Percentiles rank a stretch among this genome's conserved stretches.
Conservation (phyloP, 805 yeast genomes). For the Blastobotrys parvus region DNA sequence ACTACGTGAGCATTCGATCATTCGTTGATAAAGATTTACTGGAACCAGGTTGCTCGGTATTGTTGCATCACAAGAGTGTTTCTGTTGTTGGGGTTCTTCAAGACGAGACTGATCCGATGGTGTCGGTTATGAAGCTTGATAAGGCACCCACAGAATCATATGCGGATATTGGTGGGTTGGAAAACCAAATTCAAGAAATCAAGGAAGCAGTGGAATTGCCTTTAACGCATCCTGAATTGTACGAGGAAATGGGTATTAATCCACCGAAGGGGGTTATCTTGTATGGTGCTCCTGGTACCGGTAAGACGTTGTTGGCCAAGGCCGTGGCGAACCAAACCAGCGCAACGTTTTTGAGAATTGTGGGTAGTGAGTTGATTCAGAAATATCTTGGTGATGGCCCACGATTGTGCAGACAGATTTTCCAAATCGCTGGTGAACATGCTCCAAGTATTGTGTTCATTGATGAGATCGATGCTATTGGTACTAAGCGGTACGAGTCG, state of each 20-base stretch:
- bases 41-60: constrained; percentile 95
- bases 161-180: constrained; percentile 96
- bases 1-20: constrained; percentile 89
- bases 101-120: constrained; percentile 98
- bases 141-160: constrained; percentile 96
- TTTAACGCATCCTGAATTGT: constrained; percentile 89
- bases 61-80: constrained; percentile 91
- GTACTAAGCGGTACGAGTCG: constrained; percentile 91
- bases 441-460: constrained; percentile 98
- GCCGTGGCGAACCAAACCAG: constrained; percentile 98
- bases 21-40: constrained; percentile 93
- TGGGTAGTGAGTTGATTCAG: constrained; percentile 94
- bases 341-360: constrained; percentile 92
- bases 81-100: constrained; percentile 96
- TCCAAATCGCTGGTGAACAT: constrained; percentile 92
- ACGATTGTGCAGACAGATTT: constrained; percentile 83
- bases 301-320: constrained; percentile 89
- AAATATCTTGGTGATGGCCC: constrained; percentile 98
- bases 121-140: constrained; percentile 93
- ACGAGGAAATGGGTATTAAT: constrained; percentile 97
- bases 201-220: constrained; percentile 96
- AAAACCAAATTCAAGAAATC: constrained; percentile 92
- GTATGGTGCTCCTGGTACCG: constrained; percentile 98
- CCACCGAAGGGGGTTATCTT: constrained; percentile 97
- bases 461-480: constrained; percentile 98